A percentile compares a stretch with the other conserved stretches of the same genome.
Conservation (phyloP, 352 stramenopile species). For the Achlya hypogyna region DNA sequence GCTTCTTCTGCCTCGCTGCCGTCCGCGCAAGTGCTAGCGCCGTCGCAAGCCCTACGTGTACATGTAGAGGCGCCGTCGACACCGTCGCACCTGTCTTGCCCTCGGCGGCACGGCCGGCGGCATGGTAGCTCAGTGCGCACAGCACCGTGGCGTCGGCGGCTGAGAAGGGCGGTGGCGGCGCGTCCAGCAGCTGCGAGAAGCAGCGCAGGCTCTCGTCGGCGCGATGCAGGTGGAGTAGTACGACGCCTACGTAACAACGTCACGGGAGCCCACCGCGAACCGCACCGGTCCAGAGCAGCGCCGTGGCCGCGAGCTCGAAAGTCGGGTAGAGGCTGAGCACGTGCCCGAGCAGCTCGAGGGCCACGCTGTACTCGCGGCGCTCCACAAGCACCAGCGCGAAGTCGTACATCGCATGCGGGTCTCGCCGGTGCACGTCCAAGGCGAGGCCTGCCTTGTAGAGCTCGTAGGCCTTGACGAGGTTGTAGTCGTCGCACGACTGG, state of each 20-base stretch:
- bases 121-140: neutral
- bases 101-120: neutral
- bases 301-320: constrained; percentile 36
- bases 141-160: constrained; percentile 3
- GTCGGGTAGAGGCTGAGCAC: constrained; percentile 51
- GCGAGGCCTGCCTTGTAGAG: constrained; percentile 32
- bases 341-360: constrained; percentile 42
- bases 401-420: constrained; percentile 48
- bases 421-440: constrained; percentile 13
- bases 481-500: constrained; percentile 38
- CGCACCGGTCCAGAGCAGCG: constrained; percentile 29
- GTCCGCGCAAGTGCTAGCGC: constrained; percentile 33
- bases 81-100: neutral
- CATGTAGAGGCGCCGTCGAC: too few species aligned
- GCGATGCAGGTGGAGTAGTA: neutral
- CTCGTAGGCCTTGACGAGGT: constrained; percentile 39
- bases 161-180: neutral
- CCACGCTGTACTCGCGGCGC: constrained; percentile 33
- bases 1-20: neutral
- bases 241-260: neutral
- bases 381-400: constrained; percentile 59
- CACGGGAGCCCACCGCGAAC: neutral
- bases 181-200: constrained; percentile 1
- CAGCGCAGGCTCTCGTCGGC: neutral
- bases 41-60: constrained; percentile 21